Evolutionary conservation across 805 yeast genomes (phyloP).

Genomic region (Kuraishia cidri): DNA sequence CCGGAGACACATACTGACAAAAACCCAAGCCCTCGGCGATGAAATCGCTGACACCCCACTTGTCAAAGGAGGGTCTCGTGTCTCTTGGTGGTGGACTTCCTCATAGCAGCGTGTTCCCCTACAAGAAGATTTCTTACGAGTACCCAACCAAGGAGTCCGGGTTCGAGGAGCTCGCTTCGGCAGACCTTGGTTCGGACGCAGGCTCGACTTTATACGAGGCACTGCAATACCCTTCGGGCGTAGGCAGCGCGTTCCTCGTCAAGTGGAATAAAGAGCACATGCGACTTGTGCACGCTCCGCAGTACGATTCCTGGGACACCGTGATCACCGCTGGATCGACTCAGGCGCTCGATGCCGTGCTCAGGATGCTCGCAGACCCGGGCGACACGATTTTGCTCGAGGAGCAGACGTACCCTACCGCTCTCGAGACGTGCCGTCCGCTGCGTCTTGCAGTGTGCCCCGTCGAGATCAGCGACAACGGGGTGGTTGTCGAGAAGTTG

Average conservation of each 20-base stretch:
- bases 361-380: conserved; percentile 67
- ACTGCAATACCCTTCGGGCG: conserved; percentile 41
- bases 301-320: conserved; percentile 57
- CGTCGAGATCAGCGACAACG: conserved; percentile 56
- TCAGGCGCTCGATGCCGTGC: conserved; percentile 77
- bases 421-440: conserved; percentile 74
- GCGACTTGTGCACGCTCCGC: conserved; percentile 29
- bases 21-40: neutral
- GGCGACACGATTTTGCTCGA: conserved; percentile 84
- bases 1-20: neutral
- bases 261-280: conserved; percentile 34
- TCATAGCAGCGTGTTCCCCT: conserved; percentile 41
- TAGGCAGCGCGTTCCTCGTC: conserved; percentile 34
- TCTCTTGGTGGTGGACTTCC: conserved; percentile 54
- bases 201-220: conserved; percentile 30
- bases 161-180: conserved; percentile 30
- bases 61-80: conserved; percentile 21
- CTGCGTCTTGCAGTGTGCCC: conserved; percentile 63
- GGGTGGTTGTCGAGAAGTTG: conserved; percentile 31
- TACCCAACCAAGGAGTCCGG: conserved; percentile 30
- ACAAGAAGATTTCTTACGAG: conserved; percentile 19
- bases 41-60: neutral
- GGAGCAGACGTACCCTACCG: conserved; percentile 76
- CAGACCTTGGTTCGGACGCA: conserved; percentile 12
- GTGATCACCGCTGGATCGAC: conserved; percentile 78